A percentile compares a stretch with the other conserved stretches of the same genome.
Evolutionary conservation across 1,284 basidiomycete genomes (phyloP).

Genomic region (Termitomyces sp.): DNA sequence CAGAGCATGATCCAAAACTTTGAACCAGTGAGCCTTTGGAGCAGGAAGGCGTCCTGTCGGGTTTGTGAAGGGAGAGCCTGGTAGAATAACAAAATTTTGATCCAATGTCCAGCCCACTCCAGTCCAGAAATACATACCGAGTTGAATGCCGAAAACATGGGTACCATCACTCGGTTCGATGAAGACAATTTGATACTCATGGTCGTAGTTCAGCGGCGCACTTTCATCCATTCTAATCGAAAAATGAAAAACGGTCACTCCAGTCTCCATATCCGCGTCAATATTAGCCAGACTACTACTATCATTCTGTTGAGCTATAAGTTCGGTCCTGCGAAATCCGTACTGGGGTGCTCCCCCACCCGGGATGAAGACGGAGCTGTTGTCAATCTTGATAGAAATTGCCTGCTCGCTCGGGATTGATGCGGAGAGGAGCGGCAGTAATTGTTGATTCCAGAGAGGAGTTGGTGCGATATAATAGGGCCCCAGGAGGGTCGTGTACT

Average conservation of each 20-base stretch:
- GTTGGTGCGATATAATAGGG: conserved; percentile 34
- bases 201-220: conserved; percentile 44
- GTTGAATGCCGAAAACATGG: conserved; percentile 53
- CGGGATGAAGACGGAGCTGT: conserved; percentile 54
- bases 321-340: conserved; percentile 56
- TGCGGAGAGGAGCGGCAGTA: conserved; percentile 17
- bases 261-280: conserved; percentile 37
- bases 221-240: conserved; percentile 44
- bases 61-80: conserved; percentile 52
- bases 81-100: background rate
- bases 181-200: conserved; percentile 39
- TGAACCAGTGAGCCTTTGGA: conserved; percentile 40
- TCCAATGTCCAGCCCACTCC: background rate
- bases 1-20: conserved; percentile 48
- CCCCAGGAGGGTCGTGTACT: conserved; percentile 48
- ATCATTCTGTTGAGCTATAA: conserved; percentile 45
- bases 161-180: conserved; percentile 49
- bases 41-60: conserved; percentile 40
- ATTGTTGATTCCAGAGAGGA: conserved; percentile 42
- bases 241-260: conserved; percentile 50
- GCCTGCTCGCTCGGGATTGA: conserved; percentile 39
- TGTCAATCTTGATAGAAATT: conserved; percentile 50
- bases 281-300: conserved; percentile 37
- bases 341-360: conserved; percentile 42
- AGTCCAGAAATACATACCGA: conserved; percentile 34